Evolutionary conservation across 805 yeast genomes (phyloP), one percentile per base, ranked within the genome.

Genomic region (Sugiyamaella smithiae): DNA sequence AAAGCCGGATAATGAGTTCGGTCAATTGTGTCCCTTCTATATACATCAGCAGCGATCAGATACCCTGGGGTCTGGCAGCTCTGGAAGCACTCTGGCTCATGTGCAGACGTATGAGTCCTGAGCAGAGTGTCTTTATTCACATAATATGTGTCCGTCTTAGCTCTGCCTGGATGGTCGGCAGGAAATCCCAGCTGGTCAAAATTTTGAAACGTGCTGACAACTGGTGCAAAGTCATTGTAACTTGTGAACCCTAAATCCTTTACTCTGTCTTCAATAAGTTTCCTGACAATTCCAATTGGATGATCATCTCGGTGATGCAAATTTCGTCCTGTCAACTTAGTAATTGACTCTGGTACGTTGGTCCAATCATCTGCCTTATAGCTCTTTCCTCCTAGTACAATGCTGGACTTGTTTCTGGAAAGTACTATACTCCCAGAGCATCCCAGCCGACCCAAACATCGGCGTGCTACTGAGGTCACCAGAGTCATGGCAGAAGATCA

Each of bases 101-200:
- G 99, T 0, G 99, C 99, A 1, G 97, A 89, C 0, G 99, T 91
- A 63, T 93, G 99, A 0, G 99, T 93, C 61, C 99, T 74, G 51
- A 93, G 69, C 24, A 93, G 71, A 26, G 82, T 71, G 17, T 77
- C 76, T 46, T 81, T 75, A 68, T 93, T 90, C 46, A 93, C 64
- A 61, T 93, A 93, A 67, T 93, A 93, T 0, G 99, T 91, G 64
- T 93, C 99, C 2, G 95, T 85, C 60, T 79, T 85, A 16, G 93
- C 80, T 61, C 99, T 75, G 2, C 99, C 97, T 0, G 96, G 96
- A 64, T 93, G 99, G 61, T 90, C 95, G 29, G 66, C 60, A 1
- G 97, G 96, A 66, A 93, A 91, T 0, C 95, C 97, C 31, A 93
- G 74, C 1, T 85, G 86, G 64, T 93, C 99, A 62, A 93, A 93